phyloP scores from a whole-genome alignment of 2,329 filamentous ascomycete species.

The Pseudogymnoascus sp. region DNA sequence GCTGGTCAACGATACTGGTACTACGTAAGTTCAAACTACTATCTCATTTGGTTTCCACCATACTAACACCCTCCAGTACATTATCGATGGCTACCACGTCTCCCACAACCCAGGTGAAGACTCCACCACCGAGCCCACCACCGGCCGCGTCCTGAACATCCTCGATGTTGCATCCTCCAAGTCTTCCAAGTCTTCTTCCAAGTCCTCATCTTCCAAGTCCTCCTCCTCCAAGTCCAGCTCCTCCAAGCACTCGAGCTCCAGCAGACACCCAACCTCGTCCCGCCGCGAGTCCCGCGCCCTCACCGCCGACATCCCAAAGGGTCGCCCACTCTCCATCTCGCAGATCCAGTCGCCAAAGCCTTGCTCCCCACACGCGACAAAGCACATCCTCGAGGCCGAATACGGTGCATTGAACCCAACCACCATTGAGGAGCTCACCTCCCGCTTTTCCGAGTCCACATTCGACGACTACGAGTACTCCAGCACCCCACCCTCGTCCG shows the following conservation, averaged over 20 bases:
- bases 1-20: conserved; percentile 97
- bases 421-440: conserved; percentile 69
- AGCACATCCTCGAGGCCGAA: conserved; percentile 74
- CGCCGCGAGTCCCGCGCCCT: conserved; percentile 34
- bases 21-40: conserved; percentile 49
- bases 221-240: conserved; percentile 34
- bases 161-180: conserved; percentile 68
- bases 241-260: conserved; percentile 36
- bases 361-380: conserved; percentile 76
- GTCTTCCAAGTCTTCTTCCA: conserved; percentile 35
- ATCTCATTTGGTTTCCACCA: background rate
- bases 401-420: conserved; percentile 54
- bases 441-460: conserved; percentile 58
- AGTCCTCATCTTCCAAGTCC: conserved; percentile 31
- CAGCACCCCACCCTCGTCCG: conserved; percentile 56
- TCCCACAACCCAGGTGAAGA: conserved; percentile 89
- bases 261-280: conserved; percentile 35
- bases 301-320: conserved; percentile 68
- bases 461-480: conserved; percentile 48
- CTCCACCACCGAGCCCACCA: conserved; percentile 89
- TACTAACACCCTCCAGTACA: conserved; percentile 48
- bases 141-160: conserved; percentile 93
- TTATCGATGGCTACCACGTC: conserved; percentile 98
- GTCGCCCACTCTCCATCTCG: conserved; percentile 77
- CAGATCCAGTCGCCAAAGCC: conserved; percentile 90